phyloP scores from a whole-genome alignment of 2,329 filamentous ascomycete genomes.

The Paecilomyces dactylethromorphus region DNA sequence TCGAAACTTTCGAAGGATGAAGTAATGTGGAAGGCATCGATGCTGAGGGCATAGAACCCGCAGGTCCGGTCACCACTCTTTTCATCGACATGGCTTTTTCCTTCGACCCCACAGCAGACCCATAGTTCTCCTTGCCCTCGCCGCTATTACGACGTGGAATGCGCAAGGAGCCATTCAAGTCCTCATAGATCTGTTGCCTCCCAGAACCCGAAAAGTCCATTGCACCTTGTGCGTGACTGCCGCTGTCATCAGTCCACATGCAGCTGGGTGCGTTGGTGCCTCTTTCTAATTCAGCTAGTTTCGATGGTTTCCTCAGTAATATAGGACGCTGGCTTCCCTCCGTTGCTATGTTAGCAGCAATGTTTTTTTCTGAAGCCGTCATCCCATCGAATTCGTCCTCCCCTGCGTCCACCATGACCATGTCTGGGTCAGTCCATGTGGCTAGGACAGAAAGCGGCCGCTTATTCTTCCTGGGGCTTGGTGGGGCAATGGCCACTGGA shows the following conservation, averaged over 20 bases:
- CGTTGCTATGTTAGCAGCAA: constrained; percentile 26
- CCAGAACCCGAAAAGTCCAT: background rate
- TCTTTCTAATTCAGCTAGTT: constrained; percentile 18
- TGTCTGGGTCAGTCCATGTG: constrained; percentile 24
- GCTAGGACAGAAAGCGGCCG: constrained; percentile 38
- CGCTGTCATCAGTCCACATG: constrained; percentile 5
- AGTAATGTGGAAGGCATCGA: background rate
- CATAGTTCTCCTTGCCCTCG: background rate
- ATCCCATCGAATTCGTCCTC: constrained; percentile 19
- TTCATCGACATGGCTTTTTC: background rate
- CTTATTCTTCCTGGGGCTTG: constrained; percentile 34
- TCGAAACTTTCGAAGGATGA: constrained; percentile 11
- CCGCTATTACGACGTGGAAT: background rate
- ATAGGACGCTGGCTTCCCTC: background rate
- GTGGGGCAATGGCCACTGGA: constrained; percentile 27
- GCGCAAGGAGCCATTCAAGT: background rate
- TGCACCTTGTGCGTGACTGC: constrained; percentile 10
- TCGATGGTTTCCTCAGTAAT: constrained; percentile 29
- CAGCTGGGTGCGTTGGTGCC: constrained; percentile 11
- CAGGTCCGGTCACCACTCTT: background rate
- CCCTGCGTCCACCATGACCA: constrained; percentile 22
- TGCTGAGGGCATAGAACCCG: background rate
- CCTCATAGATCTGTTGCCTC: background rate
- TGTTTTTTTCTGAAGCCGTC: constrained; percentile 35
- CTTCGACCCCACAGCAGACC: background rate